Evolutionary conservation across 2,329 filamentous ascomycete genomes (phyloP).

Genomic region (Beauveria australis): DNA sequence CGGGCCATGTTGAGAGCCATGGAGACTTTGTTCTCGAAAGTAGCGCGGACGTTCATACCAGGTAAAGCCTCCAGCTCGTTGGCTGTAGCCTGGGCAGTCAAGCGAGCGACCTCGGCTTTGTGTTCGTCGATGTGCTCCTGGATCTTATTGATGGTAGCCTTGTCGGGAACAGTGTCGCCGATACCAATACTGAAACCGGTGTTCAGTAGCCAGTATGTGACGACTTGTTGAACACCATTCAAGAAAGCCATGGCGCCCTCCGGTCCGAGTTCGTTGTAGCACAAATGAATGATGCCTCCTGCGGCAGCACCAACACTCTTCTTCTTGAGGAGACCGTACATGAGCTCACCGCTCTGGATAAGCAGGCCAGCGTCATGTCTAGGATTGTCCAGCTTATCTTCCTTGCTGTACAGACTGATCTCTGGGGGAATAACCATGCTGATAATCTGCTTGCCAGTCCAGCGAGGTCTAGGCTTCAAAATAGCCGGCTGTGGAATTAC

Average conservation of each 20-base stretch:
- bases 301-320: conserved; percentile 86
- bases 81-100: conserved; percentile 71
- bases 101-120: conserved; percentile 69
- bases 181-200: conserved; percentile 97
- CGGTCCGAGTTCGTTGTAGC: conserved; percentile 89
- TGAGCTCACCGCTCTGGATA: conserved; percentile 78
- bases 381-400: conserved; percentile 52
- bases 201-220: conserved; percentile 96
- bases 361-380: conserved; percentile 70
- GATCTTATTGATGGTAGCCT: conserved; percentile 73
- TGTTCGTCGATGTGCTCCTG: conserved; percentile 72
- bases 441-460: conserved; percentile 97
- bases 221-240: conserved; percentile 87
- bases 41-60: conserved; percentile 97
- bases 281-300: conserved; percentile 88
- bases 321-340: conserved; percentile 88
- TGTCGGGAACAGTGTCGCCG: conserved; percentile 93
- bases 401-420: conserved; percentile 68
- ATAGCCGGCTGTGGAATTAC: conserved; percentile 91
- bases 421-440: conserved; percentile 85
- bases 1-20: conserved; percentile 89
- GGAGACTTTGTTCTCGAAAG: conserved; percentile 95
- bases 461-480: conserved; percentile 80
- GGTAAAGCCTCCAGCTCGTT: conserved; percentile 88
- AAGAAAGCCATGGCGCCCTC: conserved; percentile 88